phyloP scores from a whole-genome alignment of 139 green algal species.

The Chlamydomonas eustigma region DNA sequence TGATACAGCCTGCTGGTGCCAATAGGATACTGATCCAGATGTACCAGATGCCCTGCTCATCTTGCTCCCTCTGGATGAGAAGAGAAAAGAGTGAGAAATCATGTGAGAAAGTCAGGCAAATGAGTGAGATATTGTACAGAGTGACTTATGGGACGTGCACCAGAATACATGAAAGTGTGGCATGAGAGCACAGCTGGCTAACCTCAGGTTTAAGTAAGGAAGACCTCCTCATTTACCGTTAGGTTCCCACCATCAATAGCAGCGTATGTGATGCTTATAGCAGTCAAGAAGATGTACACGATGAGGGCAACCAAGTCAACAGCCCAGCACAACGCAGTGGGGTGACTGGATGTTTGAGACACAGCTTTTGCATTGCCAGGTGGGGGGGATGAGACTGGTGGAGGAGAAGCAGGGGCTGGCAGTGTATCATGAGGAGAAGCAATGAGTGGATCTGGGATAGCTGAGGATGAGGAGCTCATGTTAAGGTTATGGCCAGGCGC shows the following conservation, averaged over 20 bases:
- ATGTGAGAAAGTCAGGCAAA: too few species aligned
- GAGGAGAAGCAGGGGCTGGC: too few species aligned
- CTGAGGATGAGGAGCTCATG: too few species aligned
- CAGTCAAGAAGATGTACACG: background rate
- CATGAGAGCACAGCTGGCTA: too few species aligned
- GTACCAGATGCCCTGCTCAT: background rate
- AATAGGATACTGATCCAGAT: constrained; percentile 38
- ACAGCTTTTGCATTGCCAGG: background rate
- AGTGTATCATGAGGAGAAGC: too few species aligned
- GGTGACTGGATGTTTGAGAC: background rate
- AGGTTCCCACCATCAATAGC: background rate
- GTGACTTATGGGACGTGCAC: too few species aligned
- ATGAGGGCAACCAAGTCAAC: background rate
- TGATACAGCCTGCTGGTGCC: constrained; percentile 32
- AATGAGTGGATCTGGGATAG: too few species aligned
- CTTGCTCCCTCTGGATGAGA: background rate
- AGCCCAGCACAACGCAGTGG: background rate
- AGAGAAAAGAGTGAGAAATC: background rate
- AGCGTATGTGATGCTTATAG: background rate
- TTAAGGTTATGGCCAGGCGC: too few species aligned
- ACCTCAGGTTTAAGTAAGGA: too few species aligned
- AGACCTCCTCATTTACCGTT: background rate
- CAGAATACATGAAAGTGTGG: too few species aligned
- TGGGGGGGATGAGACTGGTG: too few species aligned
- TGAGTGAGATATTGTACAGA: too few species aligned